Base-by-base conservation (phyloP, 2,329 filamentous ascomycete genomes). In the Colletotrichum melonis region DNA sequence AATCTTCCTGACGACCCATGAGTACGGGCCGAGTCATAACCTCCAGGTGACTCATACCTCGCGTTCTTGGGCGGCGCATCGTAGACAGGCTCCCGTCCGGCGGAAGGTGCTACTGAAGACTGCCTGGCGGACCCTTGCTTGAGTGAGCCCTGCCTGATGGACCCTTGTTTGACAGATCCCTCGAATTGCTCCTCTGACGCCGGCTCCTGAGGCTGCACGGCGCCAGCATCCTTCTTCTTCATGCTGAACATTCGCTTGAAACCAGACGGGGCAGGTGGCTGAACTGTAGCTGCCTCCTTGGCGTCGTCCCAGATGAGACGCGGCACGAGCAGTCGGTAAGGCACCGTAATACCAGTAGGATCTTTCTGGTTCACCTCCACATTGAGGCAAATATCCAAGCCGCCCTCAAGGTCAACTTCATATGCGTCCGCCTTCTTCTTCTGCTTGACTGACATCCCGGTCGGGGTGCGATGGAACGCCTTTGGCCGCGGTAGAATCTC, bases 291-390 rank as follows among this genome's bases (percentile, higher is more conserved):
- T 4, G 75, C 75, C 22, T 76, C 76, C 6, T 74, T 60, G 26
- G 82, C 80, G n/a, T 84, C 82, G 5, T 85, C 83, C 65, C 92
- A 92, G 82, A 88, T 88, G 64, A 99, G 85, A 66, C 91, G 91
- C 12, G 97, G 97, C 5, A 99, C 92, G 1, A 98, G 88, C 5
- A 99, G 84, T 52, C 95, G 88, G 81, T 99, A 99, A 9, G 95
- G 94, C 63, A 91, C 90, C 0, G 97, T 99, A 75, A 94, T 95
- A 16, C 97, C 97, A 0, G 93, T 89, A 0, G 97, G 96, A 78
- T 99, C 95, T 75, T 91, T 91, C 57, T 94, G 90, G 78, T 93
- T 95, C 74, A 98, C 91, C 83, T 99, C 97, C 75, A 98, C 91
- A 78, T 98, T 98, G 56, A 99, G 84, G 63, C 91, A 93, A 46